Base-by-base conservation (phyloP, 306 rosid species). In the Cucurbita maxima region DNA sequence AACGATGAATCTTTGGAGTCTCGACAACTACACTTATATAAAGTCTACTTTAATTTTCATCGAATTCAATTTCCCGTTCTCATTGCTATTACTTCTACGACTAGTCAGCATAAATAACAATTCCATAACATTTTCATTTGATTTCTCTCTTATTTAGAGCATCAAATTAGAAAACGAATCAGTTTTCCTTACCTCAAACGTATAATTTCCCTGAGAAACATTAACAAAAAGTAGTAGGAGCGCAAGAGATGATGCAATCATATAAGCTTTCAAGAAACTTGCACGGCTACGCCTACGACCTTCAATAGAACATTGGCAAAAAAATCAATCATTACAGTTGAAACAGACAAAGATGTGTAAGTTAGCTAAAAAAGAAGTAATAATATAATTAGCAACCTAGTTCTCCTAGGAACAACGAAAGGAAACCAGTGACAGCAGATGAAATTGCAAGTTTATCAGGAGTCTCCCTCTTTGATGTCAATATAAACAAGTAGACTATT, bases 281-380 rank as follows among this genome's bases (percentile, higher is more conserved):
- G 79, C 68, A 51, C 85, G 81, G 75, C 96, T 90, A 44, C 82
- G 91, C 79, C 88, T 88, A 79, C 87, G 85, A 78, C 98, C 96
- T 92, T 79, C 69, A 58, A 55, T 66, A 82, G 76, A 80, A 85
- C 71, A 72, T 16, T 38, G 16, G 19, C 4, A 13, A 22, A 45
- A 68, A 6, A 13, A 47, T 68, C 19, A 68, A 47, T 13, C 41
- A 47, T 25, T 68, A 68, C 14, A 22, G 13, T 25, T 7, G 22
- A 68, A 47, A 45, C 43, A 68, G 14, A 68, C 48, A 45, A 48
- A 63, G 52, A 47, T 47, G 41, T 45, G 4, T 10, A 47, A 68
- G 7, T 47, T 68, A 47, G 57, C 22, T 20, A 48, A n/a, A 47
- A 8, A 25, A 68, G 57, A 30, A 30, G 55, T 13, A 43, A 40